A percentile compares a stretch with the other conserved stretches of the same genome.
Evolutionary conservation across 2,329 filamentous ascomycete genomes (phyloP).

Genomic region (Monosporascus sp.): DNA sequence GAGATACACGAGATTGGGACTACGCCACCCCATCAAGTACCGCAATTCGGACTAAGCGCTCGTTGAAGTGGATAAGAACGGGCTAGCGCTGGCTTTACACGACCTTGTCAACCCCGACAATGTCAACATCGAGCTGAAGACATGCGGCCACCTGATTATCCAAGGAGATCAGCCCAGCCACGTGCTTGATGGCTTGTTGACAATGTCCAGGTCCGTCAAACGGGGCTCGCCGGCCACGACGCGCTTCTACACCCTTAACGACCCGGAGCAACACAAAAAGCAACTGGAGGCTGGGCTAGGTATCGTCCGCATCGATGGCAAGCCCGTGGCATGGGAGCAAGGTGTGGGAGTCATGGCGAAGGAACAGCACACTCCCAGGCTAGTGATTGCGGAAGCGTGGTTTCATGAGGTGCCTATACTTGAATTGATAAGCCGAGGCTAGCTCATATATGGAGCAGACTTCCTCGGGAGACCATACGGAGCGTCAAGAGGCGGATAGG

Average conservation of each 20-base stretch:
- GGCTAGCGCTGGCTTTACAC: background rate
- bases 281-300: background rate
- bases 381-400: no score
- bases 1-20: no score
- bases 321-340: background rate
- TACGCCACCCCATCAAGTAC: background rate
- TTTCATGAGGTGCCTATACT: no score
- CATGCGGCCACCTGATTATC: background rate
- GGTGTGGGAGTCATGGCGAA: background rate
- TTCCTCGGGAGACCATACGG: no score
- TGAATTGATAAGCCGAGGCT: no score
- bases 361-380: background rate
- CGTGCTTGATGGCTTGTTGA: no score
- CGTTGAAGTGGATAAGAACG: background rate
- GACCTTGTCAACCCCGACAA: slow-evolving; percentile 3
- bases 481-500: no score
- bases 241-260: no score
- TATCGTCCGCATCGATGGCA: background rate
- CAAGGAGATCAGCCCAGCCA: background rate
- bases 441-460: no score
- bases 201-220: no score
- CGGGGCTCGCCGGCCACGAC: no score
- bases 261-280: no score
- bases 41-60: background rate
- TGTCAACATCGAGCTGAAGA: background rate